Evolutionary conservation across 1,139 yeast species (phyloP).

Genomic region (Suhomyces atakaporum): DNA sequence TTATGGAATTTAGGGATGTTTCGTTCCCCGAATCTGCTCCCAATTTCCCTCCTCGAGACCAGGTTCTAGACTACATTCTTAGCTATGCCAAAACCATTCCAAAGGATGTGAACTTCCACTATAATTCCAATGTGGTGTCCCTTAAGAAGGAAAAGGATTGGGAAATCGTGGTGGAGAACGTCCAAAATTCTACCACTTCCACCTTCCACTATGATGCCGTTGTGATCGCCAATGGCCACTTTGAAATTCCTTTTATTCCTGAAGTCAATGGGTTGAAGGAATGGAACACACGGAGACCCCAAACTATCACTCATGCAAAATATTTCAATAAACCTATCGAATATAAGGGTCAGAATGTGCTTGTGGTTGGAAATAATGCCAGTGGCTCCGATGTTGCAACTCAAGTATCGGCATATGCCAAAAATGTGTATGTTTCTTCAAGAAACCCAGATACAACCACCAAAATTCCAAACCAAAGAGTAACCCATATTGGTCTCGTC

Average conservation of each 20-base stretch:
- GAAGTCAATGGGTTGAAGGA: conserved; percentile 40
- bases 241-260: conserved; percentile 47
- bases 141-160: conserved; percentile 17
- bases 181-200: not conserved
- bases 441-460: conserved; percentile 24
- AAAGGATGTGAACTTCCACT: conserved; percentile 4
- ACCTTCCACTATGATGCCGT: conserved; percentile 40
- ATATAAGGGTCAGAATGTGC: conserved; percentile 40
- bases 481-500: conserved; percentile 29
- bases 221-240: conserved; percentile 53
- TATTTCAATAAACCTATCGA: conserved; percentile 36
- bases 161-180: conserved; percentile 18
- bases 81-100: conserved; percentile 37
- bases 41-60: conserved; percentile 38
- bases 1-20: conserved; percentile 45
- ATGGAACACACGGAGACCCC: conserved; percentile 37
- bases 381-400: conserved; percentile 52
- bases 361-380: conserved; percentile 49
- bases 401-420: conserved; percentile 43
- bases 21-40: conserved; percentile 34
- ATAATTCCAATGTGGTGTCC: conserved; percentile 7
- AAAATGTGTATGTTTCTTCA: conserved; percentile 39
- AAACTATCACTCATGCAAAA: conserved; percentile 45
- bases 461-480: conserved; percentile 19
- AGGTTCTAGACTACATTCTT: conserved; percentile 40